Evolutionary conservation across 108 stramenopile species (phyloP).

Genomic region (Schizochytrium sp.): DNA sequence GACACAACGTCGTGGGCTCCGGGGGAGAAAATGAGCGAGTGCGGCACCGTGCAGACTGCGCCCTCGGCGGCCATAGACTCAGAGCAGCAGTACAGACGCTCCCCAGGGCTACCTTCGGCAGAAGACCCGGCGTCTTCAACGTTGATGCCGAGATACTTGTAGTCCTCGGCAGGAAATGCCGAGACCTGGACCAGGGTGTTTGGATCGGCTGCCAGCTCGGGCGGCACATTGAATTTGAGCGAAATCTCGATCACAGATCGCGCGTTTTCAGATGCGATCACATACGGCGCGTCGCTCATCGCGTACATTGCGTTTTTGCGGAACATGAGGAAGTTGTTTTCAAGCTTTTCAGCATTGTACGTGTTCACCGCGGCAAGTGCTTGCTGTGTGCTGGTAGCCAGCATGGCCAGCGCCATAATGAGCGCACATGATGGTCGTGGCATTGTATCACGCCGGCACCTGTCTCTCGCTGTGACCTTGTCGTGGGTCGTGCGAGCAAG

Average conservation of each 20-base stretch:
- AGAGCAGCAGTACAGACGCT: not conserved
- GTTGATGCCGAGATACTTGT: not conserved
- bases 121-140: not conserved
- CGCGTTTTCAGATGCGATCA: not conserved
- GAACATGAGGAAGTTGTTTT: not conserved
- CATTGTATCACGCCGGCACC: too few species aligned
- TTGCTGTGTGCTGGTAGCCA: too few species aligned
- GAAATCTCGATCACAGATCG: not conserved
- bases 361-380: not conserved
- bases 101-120: not conserved
- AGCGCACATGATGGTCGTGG: too few species aligned
- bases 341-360: not conserved
- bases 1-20: not conserved
- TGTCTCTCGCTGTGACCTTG: too few species aligned
- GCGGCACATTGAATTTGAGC: not conserved
- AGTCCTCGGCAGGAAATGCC: not conserved
- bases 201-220: not conserved
- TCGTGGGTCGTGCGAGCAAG: too few species aligned
- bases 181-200: not conserved
- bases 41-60: not conserved
- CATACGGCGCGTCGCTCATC: not conserved
- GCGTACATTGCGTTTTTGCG: constrained; percentile 8
- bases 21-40: not conserved
- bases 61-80: not conserved
- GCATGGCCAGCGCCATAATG: too few species aligned